A percentile compares a stretch with the other conserved stretches of the same genome.
Evolutionary conservation across 108 stramenopile species (phyloP).

Genomic region (Thalassiosira profunda): DNA sequence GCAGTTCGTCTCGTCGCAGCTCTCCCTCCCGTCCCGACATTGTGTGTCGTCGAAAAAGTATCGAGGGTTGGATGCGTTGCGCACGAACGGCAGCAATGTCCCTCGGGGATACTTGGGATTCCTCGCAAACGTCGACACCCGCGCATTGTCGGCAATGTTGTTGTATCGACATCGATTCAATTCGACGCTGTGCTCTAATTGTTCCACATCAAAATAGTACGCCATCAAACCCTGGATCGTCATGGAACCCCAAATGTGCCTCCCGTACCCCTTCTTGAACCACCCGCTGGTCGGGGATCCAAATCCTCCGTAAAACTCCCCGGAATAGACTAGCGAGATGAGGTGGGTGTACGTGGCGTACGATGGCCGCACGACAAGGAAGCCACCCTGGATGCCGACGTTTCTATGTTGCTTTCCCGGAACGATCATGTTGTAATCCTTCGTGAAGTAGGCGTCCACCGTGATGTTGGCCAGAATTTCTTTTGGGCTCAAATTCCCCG

Average conservation of each 20-base stretch:
- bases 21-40: constrained; percentile 42
- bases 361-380: constrained; percentile 75
- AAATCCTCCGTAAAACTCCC: constrained; percentile 35
- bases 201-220: constrained; percentile 69
- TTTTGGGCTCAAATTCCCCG: background rate
- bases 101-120: constrained; percentile 11
- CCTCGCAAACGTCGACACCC: background rate
- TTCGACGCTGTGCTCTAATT: constrained; percentile 43
- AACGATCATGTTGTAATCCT: constrained; percentile 68
- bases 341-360: constrained; percentile 54
- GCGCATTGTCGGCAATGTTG: constrained; percentile 75
- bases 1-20: constrained; percentile 38
- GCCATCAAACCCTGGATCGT: constrained; percentile 63
- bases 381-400: constrained; percentile 88
- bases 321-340: constrained; percentile 59
- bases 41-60: constrained; percentile 5
- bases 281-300: constrained; percentile 51
- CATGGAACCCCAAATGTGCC: constrained; percentile 58
- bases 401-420: constrained; percentile 24
- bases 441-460: constrained; percentile 62
- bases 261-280: constrained; percentile 58
- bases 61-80: constrained; percentile 1
- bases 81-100: background rate
- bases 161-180: constrained; percentile 85
- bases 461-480: constrained; percentile 17